Evolutionary conservation across 140 eudicot species (phyloP).

Genomic region (Stevia rebaudiana): DNA sequence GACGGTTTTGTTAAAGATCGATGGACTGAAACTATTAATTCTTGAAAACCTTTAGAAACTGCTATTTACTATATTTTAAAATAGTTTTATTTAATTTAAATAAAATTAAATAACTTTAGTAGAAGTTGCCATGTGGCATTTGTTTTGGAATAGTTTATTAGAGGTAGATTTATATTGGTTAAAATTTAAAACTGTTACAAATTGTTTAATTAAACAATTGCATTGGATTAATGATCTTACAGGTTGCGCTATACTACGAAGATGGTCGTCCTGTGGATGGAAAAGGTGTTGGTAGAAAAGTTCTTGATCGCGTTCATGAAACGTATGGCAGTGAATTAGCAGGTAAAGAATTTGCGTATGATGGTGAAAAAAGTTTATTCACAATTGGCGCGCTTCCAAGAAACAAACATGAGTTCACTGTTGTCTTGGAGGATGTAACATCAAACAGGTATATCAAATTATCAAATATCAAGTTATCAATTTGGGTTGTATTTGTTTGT

Average conservation of each 20-base stretch:
- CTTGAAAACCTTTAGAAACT: no score
- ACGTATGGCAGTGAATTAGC: slow-evolving; percentile 56
- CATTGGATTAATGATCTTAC: background rate
- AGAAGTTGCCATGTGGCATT: no score
- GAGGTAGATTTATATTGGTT: background rate
- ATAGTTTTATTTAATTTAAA: no score
- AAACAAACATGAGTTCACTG: slow-evolving; percentile 73
- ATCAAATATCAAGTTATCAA: no score
- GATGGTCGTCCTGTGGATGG: slow-evolving; percentile 74
- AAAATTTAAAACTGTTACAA: background rate
- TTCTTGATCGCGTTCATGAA: slow-evolving; percentile 63
- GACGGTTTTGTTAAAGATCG: no score
- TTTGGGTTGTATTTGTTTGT: background rate
- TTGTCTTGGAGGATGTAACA: slow-evolving; percentile 57
- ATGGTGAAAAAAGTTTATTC: slow-evolving; percentile 77
- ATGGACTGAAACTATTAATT: no score
- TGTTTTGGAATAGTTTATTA: no score
- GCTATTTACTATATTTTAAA: no score
- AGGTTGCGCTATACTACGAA: slow-evolving; percentile 64
- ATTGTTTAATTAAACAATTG: background rate
- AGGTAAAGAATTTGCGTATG: slow-evolving; percentile 68
- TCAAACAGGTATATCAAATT: slow-evolving; percentile 54
- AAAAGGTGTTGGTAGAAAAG: slow-evolving; percentile 68
- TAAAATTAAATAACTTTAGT: no score
- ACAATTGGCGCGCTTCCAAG: slow-evolving; percentile 72